A percentile compares a stretch with the other conserved stretches of the same genome.
Conservation (phyloP, 2,329 filamentous ascomycete genomes). For the Venturia nashicola region DNA sequence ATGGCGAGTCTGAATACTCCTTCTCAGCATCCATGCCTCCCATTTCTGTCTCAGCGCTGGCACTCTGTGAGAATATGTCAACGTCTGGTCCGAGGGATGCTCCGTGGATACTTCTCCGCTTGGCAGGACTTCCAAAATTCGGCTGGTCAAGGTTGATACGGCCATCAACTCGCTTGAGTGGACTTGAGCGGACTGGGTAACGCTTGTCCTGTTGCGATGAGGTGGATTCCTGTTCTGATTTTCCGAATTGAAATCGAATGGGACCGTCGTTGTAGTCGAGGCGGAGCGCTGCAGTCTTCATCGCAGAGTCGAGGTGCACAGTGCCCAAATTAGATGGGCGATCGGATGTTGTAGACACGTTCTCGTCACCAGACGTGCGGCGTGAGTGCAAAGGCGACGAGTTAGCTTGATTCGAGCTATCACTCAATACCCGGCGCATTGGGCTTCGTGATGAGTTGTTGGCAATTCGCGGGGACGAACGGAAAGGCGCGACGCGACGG, state of each 20-base stretch:
- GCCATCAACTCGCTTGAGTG: constrained; percentile 82
- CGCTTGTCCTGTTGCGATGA: constrained; percentile 32
- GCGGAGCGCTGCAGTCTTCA: constrained; percentile 13
- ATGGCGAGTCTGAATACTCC: constrained; percentile 20
- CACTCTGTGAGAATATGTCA: constrained; percentile 60
- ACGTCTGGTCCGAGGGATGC: constrained; percentile 51
- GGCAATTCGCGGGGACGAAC: constrained; percentile 46
- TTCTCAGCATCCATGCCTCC: constrained; percentile 14
- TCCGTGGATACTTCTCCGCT: constrained; percentile 77
- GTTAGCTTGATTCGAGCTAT: constrained; percentile 61
- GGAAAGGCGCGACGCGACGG: constrained; percentile 36
- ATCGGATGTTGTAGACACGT: constrained; percentile 10
- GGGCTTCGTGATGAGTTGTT: constrained; percentile 66
- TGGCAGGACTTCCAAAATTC: constrained; percentile 72
- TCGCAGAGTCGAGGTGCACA: constrained; percentile 12
- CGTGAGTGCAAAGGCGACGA: constrained; percentile 41
- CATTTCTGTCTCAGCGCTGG: constrained; percentile 13
- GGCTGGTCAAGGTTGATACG: constrained; percentile 77
- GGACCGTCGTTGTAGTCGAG: constrained; percentile 30
- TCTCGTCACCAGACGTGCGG: constrained; percentile 35
- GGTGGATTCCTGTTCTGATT: constrained; percentile 31
- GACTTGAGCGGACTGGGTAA: constrained; percentile 56
- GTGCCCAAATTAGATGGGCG: not conserved
- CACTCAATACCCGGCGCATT: constrained; percentile 61
- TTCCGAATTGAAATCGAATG: constrained; percentile 34